These are phyloP conservation scores for Umbelopsis sp. DNA, from an alignment of 371 early-diverging fungal genomes.

Conservation along the genomic window DNA sequence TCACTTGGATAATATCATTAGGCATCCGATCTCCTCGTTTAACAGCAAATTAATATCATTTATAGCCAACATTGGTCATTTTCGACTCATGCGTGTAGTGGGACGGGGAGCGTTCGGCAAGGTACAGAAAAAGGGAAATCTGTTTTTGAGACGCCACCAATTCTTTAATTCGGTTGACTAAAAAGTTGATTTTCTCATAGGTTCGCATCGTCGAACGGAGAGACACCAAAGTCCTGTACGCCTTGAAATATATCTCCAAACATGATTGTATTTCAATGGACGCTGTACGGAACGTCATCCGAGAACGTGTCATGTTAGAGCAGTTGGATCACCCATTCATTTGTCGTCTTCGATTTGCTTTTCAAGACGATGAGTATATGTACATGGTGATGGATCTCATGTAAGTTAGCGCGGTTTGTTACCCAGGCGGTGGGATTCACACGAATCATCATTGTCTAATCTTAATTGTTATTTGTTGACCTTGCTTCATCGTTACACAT, in stretches of 20 bases:
- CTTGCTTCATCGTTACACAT: slow-evolving; percentile 44
- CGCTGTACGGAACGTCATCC: slow-evolving; percentile 76
- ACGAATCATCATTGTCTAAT: not conserved
- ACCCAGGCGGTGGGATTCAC: not conserved
- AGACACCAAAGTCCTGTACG: slow-evolving; percentile 68
- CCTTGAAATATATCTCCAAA: slow-evolving; percentile 86
- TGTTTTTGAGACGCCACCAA: slow-evolving; percentile 67
- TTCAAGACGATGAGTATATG: slow-evolving; percentile 83
- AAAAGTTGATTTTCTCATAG: slow-evolving; percentile 32
- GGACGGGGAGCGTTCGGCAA: slow-evolving; percentile 83
- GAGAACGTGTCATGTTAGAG: slow-evolving; percentile 82
- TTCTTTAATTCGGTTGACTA: not conserved
- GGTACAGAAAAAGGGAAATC: slow-evolving; percentile 60
- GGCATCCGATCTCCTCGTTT: not conserved
- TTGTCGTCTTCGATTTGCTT: slow-evolving; percentile 80
- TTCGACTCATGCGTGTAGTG: slow-evolving; percentile 68
- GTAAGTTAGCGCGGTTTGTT: slow-evolving; percentile 31
- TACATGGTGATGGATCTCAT: slow-evolving; percentile 90
- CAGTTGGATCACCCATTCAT: slow-evolving; percentile 79
- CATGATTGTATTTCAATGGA: slow-evolving; percentile 78
- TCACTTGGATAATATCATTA: not conserved
- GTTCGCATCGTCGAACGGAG: slow-evolving; percentile 78
- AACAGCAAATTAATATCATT: not conserved
- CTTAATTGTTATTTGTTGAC: not conserved
- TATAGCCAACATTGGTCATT: slow-evolving; percentile 64